Conservation (phyloP, 2,329 filamentous ascomycete genomes). For the Exophiala sp. region DNA sequence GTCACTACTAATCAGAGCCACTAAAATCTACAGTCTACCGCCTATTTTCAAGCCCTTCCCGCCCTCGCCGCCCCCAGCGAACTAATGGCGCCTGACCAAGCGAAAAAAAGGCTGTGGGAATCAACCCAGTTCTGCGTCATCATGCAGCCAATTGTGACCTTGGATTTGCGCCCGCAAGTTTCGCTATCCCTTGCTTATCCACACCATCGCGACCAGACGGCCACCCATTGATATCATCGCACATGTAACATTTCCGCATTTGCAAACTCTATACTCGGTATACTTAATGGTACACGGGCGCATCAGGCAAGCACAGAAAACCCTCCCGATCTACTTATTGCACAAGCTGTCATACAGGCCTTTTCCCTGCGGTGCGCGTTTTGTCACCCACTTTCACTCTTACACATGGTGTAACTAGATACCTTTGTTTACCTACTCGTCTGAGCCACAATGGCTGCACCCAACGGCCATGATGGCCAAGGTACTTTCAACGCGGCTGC, state of each 20-base stretch:
- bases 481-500: neutral
- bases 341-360: neutral
- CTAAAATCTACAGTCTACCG: too few species aligned
- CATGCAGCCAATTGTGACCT: too few species aligned
- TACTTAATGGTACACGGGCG: neutral
- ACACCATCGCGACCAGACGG: too few species aligned
- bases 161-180: too few species aligned
- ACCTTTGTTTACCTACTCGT: neutral
- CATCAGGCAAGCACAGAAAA: neutral
- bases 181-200: too few species aligned
- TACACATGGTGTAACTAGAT: neutral
- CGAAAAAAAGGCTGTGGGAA: too few species aligned
- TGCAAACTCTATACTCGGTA: neutral
- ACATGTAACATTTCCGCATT: neutral
- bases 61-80: too few species aligned
- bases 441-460: constrained; percentile 1
- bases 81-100: too few species aligned
- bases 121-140: too few species aligned
- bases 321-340: neutral
- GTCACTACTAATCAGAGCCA: too few species aligned
- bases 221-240: constrained; percentile 15
- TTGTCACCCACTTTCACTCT: neutral
- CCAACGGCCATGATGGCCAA: neutral
- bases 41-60: too few species aligned
- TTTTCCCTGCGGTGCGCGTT: neutral